phyloP scores from a whole-genome alignment of 2,329 filamentous ascomycete genomes.

The Penicillium sp. region DNA sequence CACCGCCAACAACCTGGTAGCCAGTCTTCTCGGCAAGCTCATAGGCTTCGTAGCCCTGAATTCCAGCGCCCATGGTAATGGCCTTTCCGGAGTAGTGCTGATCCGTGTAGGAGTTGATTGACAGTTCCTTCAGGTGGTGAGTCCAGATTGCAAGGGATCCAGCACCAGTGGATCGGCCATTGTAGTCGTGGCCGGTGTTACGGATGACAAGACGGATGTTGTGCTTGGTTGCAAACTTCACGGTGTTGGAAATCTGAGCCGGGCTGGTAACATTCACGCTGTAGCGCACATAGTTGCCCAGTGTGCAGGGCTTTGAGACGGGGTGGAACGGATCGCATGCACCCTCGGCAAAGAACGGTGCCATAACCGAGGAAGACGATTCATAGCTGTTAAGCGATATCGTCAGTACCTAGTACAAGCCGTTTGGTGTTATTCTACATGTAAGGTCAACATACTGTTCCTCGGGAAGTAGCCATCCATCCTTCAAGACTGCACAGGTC shows the following conservation, averaged over 20 bases:
- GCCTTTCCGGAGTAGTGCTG: constrained; percentile 52
- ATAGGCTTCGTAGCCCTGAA: constrained; percentile 53
- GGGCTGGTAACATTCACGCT: constrained; percentile 36
- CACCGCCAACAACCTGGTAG: constrained; percentile 56
- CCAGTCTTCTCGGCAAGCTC: constrained; percentile 46
- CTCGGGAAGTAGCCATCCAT: constrained; percentile 48
- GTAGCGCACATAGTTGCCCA: constrained; percentile 35
- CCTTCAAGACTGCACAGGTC: constrained; percentile 44
- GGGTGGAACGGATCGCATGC: constrained; percentile 46
- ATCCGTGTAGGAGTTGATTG: constrained; percentile 36
- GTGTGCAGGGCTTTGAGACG: constrained; percentile 28
- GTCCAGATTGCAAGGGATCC: constrained; percentile 45
- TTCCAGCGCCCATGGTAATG: constrained; percentile 56
- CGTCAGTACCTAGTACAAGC: neutral
- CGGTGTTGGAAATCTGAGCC: constrained; percentile 24
- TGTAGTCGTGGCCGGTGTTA: constrained; percentile 44
- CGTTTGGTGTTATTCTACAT: neutral
- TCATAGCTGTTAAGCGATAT: constrained; percentile 55
- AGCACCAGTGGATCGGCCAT: constrained; percentile 61
- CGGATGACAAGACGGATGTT: constrained; percentile 53
- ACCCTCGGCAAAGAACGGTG: constrained; percentile 40
- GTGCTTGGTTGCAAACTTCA: constrained; percentile 47
- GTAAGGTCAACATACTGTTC: constrained; percentile 43
- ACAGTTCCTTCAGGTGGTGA: constrained; percentile 34
- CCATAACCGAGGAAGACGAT: constrained; percentile 46